Evolutionary conservation across 306 rosid genomes (phyloP).

Genomic region (Arachis stenosperma): DNA sequence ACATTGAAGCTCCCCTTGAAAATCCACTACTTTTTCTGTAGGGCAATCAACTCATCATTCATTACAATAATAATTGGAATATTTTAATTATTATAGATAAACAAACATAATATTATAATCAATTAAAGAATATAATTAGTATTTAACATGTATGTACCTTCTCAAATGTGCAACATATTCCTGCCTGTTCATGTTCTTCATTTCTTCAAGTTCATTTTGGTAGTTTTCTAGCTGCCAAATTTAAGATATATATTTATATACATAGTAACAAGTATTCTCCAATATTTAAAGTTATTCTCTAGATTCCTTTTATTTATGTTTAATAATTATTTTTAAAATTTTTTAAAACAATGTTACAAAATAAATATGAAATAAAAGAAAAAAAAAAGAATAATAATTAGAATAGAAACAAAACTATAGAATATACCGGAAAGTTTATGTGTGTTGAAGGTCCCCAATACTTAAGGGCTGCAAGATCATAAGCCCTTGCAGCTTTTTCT

Average conservation of each 20-base stretch:
- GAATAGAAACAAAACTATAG: not conserved
- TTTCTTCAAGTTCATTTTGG: conserved; percentile 69
- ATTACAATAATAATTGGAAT: not conserved
- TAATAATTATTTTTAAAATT: too few species aligned
- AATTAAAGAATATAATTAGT: too few species aligned
- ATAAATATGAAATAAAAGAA: too few species aligned
- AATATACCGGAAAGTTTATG: conserved; percentile 73
- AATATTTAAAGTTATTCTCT: too few species aligned
- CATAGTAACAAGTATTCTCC: too few species aligned
- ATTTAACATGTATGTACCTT: conserved; percentile 46
- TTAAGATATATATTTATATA: not conserved
- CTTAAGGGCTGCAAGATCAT: conserved; percentile 93
- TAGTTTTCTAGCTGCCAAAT: conserved; percentile 68
- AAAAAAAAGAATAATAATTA: too few species aligned
- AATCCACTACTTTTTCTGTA: conserved; percentile 95
- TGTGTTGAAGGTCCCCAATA: conserved; percentile 95
- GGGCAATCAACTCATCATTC: conserved; percentile 23
- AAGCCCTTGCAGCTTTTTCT: conserved; percentile 94
- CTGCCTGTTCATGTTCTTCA: conserved; percentile 89
- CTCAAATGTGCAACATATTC: conserved; percentile 94
- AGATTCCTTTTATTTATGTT: too few species aligned
- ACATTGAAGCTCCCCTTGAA: conserved; percentile 95
- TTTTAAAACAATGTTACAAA: too few species aligned
- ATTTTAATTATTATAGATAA: not conserved
- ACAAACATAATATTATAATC: too few species aligned